Base-by-base conservation (phyloP, 2,329 filamentous ascomycete species). In the Aureobasidium namibiae region DNA sequence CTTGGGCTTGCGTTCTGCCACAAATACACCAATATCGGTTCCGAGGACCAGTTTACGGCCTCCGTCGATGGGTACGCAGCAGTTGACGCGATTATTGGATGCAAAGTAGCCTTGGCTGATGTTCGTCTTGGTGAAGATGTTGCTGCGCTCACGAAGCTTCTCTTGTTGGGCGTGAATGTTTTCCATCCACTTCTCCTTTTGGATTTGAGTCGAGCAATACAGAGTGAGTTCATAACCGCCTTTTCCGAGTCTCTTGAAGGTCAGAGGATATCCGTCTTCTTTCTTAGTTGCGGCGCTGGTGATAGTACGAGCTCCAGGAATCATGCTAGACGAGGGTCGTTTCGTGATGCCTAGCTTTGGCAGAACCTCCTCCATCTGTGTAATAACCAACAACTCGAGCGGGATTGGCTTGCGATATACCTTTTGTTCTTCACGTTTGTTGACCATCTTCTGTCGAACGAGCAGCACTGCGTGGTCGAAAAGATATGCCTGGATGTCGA, bases 371-470 rank as follows among this genome's bases (percentile, higher is more conserved):
- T 97, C 92, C 92, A 99, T 97, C 70, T 97, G 92, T 56, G 88
- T 87, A 65, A 99, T 97, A 24, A 94, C 86, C 16, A 99, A 80
- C 7, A 99, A 80, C 71, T 99, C 94, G 33, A 99, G 77, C 14
- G 94, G 94, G 65, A 99, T 99, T 0, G 94, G 94, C 77, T 92
- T 90, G 67, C 91, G 85, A 74, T 97, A 97, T 0, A 96, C 94
- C 70, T 95, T 94, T 62, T 95, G 87, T 70, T 97, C 92, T 72
- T 99, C 94, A 44, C 84, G 84, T 77, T 97, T 97, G 72, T 94
- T 95, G 61, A 89, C 88, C 61, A 88, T 87, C 76, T 97, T 99
- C 64, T 92, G 87, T 56, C 92, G 84, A 64, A 96, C 94, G 41
- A 99, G 81, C 36, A 99, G 80, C 56, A 99, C 87, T 3, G 94